Conservation (phyloP, 306 rosid genomes). For the Geum urbanum region DNA sequence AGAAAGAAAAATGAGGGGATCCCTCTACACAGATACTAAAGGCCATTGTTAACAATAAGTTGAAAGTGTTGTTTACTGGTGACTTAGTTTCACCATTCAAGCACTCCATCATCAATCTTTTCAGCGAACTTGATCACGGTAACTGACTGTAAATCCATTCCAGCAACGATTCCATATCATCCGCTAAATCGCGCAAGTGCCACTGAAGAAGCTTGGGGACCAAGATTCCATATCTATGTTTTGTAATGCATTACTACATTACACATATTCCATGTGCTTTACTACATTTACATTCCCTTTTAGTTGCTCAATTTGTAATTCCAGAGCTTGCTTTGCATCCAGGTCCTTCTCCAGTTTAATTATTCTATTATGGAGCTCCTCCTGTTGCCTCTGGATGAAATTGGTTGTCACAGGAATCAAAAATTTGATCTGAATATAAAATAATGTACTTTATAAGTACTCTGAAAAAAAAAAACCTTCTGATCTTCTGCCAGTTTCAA, state of each 20-base stretch:
- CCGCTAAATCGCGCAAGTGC: conserved; percentile 85
- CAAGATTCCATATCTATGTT: conserved; percentile 26
- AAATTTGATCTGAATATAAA: conserved; percentile 24
- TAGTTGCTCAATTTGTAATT: conserved; percentile 82
- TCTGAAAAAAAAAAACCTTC: conserved; percentile 55
- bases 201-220: conserved; percentile 86
- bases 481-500: conserved; percentile 90
- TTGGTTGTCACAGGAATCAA: conserved; percentile 30
- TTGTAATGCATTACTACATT: no score
- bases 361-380: conserved; percentile 72
- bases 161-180: conserved; percentile 70
- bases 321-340: conserved; percentile 78
- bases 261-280: conserved; percentile 66
- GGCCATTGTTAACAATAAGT: no score
- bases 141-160: conserved; percentile 95
- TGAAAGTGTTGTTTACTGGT: conserved; percentile 40
- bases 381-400: conserved; percentile 76
- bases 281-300: conserved; percentile 75
- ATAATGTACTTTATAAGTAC: conserved; percentile 24
- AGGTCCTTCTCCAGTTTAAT: conserved; percentile 68
- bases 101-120: conserved; percentile 62
- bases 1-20: no score
- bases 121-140: conserved; percentile 64
- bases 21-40: no score
- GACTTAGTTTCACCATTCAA: conserved; percentile 53